Conservation (phyloP, 371 early-diverging fungal genomes). For the Choanephora cucurbitarum region DNA sequence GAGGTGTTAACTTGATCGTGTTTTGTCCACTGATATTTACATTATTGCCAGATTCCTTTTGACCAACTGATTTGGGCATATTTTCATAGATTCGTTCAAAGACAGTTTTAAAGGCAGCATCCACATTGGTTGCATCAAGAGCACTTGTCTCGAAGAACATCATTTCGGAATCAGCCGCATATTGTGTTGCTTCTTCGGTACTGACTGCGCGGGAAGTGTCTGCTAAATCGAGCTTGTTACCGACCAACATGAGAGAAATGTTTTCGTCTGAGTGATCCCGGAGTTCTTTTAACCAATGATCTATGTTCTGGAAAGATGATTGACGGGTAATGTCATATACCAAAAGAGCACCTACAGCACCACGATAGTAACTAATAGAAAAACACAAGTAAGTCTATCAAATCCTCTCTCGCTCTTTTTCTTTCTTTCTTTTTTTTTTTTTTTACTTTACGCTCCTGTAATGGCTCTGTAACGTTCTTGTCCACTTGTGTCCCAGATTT, state of each 20-base stretch:
- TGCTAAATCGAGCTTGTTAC: constrained; percentile 96
- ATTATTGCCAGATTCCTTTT: constrained; percentile 15
- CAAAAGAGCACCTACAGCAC: constrained; percentile 33
- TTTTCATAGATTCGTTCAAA: constrained; percentile 22
- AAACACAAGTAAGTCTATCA: neutral
- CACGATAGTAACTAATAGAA: constrained; percentile 32
- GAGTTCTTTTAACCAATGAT: constrained; percentile 79
- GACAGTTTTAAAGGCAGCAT: constrained; percentile 58
- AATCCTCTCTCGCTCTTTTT: neutral
- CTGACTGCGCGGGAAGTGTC: constrained; percentile 70
- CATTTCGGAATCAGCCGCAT: constrained; percentile 75
- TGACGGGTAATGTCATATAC: constrained; percentile 63
- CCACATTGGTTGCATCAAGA: constrained; percentile 82
- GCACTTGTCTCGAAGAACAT: constrained; percentile 92
- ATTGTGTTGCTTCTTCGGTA: constrained; percentile 78
- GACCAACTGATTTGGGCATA: constrained; percentile 2
- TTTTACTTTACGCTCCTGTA: constrained; percentile 54
- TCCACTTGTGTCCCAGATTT: constrained; percentile 91
- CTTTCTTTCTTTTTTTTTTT: neutral
- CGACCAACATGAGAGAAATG: constrained; percentile 82
- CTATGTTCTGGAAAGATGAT: constrained; percentile 12
- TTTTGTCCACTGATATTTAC: neutral
- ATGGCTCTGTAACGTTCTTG: constrained; percentile 81
- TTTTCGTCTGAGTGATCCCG: constrained; percentile 82
- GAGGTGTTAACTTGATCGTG: neutral